Percentiles rank a stretch among this genome's conserved stretches.
Evolutionary conservation across 83 land plant genomes (phyloP).

Genomic region (Picea abies): DNA sequence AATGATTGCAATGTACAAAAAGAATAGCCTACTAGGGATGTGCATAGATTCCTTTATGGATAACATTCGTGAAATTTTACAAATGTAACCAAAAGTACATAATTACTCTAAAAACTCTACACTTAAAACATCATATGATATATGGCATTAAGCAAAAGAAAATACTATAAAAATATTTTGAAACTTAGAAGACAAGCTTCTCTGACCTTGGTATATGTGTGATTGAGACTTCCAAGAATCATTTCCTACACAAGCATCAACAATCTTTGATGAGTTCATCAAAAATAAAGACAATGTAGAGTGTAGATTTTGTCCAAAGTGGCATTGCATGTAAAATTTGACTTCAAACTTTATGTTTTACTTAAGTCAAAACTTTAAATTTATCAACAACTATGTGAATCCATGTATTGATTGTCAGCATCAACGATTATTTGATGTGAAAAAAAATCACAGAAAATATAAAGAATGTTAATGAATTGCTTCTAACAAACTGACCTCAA

Average conservation of each 20-base stretch:
- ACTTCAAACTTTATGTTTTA: not conserved
- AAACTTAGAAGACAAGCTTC: not conserved
- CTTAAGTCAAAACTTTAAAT: no score
- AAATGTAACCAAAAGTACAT: not conserved
- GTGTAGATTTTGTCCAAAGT: not conserved
- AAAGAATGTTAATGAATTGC: no score
- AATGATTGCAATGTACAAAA: no score
- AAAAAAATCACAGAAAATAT: no score
- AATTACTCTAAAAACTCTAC: not conserved
- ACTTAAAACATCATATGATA: slow-evolving; percentile 1
- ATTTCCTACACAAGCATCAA: slow-evolving; percentile 60
- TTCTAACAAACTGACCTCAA: not conserved
- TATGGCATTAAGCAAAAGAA: not conserved
- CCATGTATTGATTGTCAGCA: no score
- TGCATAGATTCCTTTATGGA: not conserved
- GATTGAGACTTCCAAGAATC: slow-evolving; percentile 71
- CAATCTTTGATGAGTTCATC: not conserved
- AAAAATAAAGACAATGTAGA: not conserved
- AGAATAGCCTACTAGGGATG: not conserved
- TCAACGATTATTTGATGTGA: no score
- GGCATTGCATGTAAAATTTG: not conserved
- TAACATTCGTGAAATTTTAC: not conserved
- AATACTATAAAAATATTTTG: not conserved
- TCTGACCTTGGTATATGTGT: slow-evolving; percentile 44
- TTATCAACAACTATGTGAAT: no score